Base-by-base conservation (phyloP, 2,329 filamentous ascomycete genomes). In the Tolypocladium endophyticum region DNA sequence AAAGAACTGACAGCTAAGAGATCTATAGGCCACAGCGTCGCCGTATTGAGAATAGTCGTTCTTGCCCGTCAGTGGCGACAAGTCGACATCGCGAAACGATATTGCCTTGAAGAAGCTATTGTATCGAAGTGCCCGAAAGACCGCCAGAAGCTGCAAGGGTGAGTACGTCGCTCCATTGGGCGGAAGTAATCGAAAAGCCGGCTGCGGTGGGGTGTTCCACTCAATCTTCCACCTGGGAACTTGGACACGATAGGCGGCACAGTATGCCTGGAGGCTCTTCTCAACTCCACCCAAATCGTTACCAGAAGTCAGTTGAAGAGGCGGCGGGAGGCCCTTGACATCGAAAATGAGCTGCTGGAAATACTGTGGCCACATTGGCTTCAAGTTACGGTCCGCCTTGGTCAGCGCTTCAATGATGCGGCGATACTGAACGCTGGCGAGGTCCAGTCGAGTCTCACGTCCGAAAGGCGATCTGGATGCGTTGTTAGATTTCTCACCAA, bases 101-200 rank as follows among this genome's bases (percentile, higher is more conserved):
- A 85, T 68, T 0, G 81, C 79, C 60, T 79, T 81, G 70, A 85
- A 84, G 64, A 80, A 84, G 63, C 81, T 82, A 58, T 85, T 85
- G 66, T 82, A 85, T 12, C 82, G 76, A 61, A 84, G 69, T 1
- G 82, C 80, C 5, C 81, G 77, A 64, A 84, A 77, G 1, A 84
- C 77, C 12, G 82, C 82, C n/a, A 85, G 69, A 3, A 85, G 72
- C 66, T 85, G 82, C 43, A 81, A 68, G 4, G 77, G 70, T 4
- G 76, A 76, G 65, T 85, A 84, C 6, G 65, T 66, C 2, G 67
- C 63, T 3, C 72, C 71, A 2, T 70, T 69, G 3, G 75, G 69
- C 16, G 79, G 76, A 7, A 83, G 70, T 23, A 85, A 71, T 11
- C 80, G 77, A 60, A 85, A 83, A 57, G 82, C 79, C 23, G 82